phyloP scores from a whole-genome alignment of 306 rosid species.

The Delonix regia region DNA sequence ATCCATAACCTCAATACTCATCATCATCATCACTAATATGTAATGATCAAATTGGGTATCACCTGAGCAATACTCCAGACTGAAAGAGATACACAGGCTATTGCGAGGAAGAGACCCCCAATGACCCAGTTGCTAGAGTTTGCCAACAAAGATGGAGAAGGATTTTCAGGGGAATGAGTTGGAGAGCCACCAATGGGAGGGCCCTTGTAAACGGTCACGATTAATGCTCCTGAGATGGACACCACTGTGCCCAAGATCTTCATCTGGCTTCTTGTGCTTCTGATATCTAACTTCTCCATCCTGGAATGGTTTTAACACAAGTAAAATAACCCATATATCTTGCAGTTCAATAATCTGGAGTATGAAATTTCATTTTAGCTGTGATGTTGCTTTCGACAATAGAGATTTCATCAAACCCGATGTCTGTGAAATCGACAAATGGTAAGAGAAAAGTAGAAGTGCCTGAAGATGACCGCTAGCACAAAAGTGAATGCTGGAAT shows the following conservation, averaged over 20 bases:
- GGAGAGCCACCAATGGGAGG: constrained; percentile 38
- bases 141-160: constrained; percentile 12
- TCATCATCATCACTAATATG: background rate
- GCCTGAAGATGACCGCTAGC: constrained; percentile 50
- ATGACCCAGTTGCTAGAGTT: constrained; percentile 55
- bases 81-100: constrained; percentile 48
- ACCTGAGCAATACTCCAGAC: constrained; percentile 63
- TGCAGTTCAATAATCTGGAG: background rate
- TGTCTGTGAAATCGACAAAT: background rate
- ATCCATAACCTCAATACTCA: constrained; percentile 2
- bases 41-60: background rate
- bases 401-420: background rate
- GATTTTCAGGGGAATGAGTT: background rate
- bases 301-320: constrained; percentile 32
- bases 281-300: constrained; percentile 48
- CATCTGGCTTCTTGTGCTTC: constrained; percentile 50
- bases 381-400: background rate
- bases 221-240: constrained; percentile 55
- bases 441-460: background rate
- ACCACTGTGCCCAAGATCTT: constrained; percentile 45
- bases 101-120: constrained; percentile 59
- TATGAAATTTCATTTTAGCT: background rate
- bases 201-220: constrained; percentile 60
- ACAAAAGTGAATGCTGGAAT: constrained; percentile 55
- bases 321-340: constrained; percentile 5